phyloP scores from a whole-genome alignment of 2,329 filamentous ascomycete genomes.

The Fusarium sp. region DNA sequence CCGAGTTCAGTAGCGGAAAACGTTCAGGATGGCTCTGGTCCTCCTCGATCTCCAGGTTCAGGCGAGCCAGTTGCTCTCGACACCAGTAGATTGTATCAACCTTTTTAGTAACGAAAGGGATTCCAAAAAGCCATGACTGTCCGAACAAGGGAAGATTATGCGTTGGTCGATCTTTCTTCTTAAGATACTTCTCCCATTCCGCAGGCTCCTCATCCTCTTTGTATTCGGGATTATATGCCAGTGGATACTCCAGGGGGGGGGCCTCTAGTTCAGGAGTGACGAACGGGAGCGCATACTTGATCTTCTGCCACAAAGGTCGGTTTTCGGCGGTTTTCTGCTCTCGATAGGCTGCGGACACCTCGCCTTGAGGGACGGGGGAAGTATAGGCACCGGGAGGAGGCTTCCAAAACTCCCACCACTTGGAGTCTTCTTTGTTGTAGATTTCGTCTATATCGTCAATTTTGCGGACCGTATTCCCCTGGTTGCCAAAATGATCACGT shows the following conservation, averaged over 20 bases:
- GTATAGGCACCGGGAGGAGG: slow-evolving; percentile 69
- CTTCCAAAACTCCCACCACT: slow-evolving; percentile 74
- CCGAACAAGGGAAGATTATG: slow-evolving; percentile 76
- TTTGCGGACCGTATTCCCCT: slow-evolving; percentile 65
- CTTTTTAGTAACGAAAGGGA: slow-evolving; percentile 87
- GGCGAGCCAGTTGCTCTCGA: slow-evolving; percentile 82
- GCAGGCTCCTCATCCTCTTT: slow-evolving; percentile 69
- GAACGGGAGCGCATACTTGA: slow-evolving; percentile 64
- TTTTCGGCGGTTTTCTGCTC: slow-evolving; percentile 52
- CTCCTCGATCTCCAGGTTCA: slow-evolving; percentile 91
- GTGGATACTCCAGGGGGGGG: slow-evolving; percentile 65
- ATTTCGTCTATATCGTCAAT: slow-evolving; percentile 61
- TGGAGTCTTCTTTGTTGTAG: slow-evolving; percentile 57
- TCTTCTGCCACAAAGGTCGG: slow-evolving; percentile 62
- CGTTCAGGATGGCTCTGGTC: slow-evolving; percentile 88
- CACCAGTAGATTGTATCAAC: slow-evolving; percentile 96
- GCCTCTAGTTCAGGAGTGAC: slow-evolving; percentile 55
- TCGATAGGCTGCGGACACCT: slow-evolving; percentile 54
- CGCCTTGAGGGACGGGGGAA: slow-evolving; percentile 69
- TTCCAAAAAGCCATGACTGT: slow-evolving; percentile 76
- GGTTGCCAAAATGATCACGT: not conserved
- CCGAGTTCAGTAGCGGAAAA: slow-evolving; percentile 93
- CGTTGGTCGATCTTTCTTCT: slow-evolving; percentile 83
- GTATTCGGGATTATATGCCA: slow-evolving; percentile 71
- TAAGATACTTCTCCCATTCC: slow-evolving; percentile 85